Percentiles rank a stretch among this genome's conserved stretches.
Evolutionary conservation across 2,329 filamentous ascomycete species (phyloP).

Genomic region (Ophiognomonia clavigignenti-juglandacearum): DNA sequence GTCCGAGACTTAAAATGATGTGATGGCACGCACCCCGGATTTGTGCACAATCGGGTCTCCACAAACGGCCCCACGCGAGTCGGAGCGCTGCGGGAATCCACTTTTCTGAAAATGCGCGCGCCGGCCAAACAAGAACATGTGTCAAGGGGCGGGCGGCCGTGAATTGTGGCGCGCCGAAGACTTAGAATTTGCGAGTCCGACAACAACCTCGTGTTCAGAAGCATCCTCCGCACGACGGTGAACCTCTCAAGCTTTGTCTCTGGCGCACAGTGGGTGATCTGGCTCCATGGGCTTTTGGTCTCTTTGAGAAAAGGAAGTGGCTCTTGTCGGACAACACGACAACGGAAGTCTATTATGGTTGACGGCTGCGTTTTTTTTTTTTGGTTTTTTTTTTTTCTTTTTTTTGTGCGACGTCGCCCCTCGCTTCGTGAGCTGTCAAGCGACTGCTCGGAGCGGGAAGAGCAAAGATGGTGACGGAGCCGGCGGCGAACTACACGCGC

Average conservation of each 20-base stretch:
- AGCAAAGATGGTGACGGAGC: background rate
- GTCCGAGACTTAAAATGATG: too few relatives aligned
- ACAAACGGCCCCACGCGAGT: background rate
- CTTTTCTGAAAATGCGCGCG: background rate
- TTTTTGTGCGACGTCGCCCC: background rate
- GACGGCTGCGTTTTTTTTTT: too few relatives aligned
- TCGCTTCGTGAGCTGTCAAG: constrained; percentile 1
- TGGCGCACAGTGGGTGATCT: too few relatives aligned
- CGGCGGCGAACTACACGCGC: background rate
- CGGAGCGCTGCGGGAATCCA: background rate
- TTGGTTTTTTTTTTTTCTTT: too few relatives aligned
- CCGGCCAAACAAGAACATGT: background rate
- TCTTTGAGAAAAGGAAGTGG: background rate
- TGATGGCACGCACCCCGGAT: too few relatives aligned
- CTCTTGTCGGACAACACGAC: background rate
- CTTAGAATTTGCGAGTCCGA: background rate
- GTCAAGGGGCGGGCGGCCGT: background rate
- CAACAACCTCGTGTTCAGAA: too few relatives aligned
- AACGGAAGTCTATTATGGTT: background rate
- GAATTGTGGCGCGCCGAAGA: too few relatives aligned
- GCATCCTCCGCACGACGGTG: too few relatives aligned
- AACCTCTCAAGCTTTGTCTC: too few relatives aligned
- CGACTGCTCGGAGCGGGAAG: background rate
- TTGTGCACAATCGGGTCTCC: too few relatives aligned
- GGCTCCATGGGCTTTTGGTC: background rate